Conservation (phyloP, 2,329 filamentous ascomycete genomes). For the Cadophora sp. region DNA sequence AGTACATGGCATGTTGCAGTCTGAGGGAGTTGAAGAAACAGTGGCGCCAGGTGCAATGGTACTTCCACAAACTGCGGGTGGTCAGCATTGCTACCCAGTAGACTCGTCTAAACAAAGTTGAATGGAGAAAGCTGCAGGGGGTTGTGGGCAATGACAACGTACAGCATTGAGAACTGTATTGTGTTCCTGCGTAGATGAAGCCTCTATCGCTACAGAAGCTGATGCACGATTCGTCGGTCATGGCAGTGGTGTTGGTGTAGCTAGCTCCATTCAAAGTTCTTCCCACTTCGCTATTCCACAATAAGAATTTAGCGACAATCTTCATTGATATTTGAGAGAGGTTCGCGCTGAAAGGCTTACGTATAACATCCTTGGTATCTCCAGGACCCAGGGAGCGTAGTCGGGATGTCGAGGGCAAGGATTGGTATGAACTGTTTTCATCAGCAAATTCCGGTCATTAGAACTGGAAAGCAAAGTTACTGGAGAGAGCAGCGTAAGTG, state of each 20-base stretch:
- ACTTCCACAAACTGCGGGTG: conserved; percentile 34
- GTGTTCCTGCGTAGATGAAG: conserved; percentile 39
- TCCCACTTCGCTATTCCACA: conserved; percentile 28
- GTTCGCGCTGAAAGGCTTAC: conserved; percentile 6
- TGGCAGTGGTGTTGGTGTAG: conserved; percentile 29
- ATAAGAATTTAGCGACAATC: too few species aligned
- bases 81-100: not conserved
- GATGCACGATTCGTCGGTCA: conserved; percentile 39
- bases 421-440: conserved; percentile 4
- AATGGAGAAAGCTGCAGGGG: not conserved
- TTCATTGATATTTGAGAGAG: too few species aligned
- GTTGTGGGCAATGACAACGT: conserved; percentile 7
- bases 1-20: conserved; percentile 41
- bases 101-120: not conserved
- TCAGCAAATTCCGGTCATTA: not conserved
- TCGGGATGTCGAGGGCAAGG: conserved; percentile 13
- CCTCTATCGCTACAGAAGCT: conserved; percentile 33
- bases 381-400: conserved; percentile 37
- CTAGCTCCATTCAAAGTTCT: conserved; percentile 31
- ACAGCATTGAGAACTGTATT: conserved; percentile 42
- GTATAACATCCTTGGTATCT: conserved; percentile 39
- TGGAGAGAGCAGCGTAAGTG: not conserved
- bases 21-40: conserved; percentile 25
- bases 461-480: not conserved
- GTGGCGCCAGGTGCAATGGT: conserved; percentile 27